phyloP scores from a whole-genome alignment of 176 grass and related monocot species.

The Oryza australiensis region DNA sequence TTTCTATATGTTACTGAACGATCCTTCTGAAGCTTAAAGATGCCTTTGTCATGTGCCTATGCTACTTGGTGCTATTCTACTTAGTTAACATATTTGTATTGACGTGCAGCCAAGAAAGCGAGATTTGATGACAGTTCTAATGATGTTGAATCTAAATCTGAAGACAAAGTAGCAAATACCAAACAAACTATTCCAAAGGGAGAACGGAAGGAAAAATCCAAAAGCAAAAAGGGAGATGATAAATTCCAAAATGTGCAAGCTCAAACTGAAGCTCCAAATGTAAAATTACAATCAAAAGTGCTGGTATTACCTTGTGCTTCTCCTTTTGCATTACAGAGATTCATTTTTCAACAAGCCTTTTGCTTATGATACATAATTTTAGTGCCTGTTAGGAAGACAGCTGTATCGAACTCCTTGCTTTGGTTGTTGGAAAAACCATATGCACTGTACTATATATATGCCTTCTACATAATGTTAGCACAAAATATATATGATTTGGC shows the following conservation, averaged over 20 bases:
- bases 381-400: neutral
- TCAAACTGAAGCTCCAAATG: conserved; percentile 39
- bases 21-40: too few relatives aligned
- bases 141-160: conserved; percentile 23
- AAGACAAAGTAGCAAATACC: conserved; percentile 38
- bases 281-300: conserved; percentile 74
- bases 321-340: conserved; percentile 9
- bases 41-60: neutral
- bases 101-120: conserved; percentile 56
- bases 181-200: conserved; percentile 43
- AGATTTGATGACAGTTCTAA: conserved; percentile 40
- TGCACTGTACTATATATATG: neutral
- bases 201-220: conserved; percentile 43
- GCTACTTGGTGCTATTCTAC: neutral
- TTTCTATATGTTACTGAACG: too few relatives aligned
- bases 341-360: conserved; percentile 4
- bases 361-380: neutral
- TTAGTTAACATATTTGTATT: neutral
- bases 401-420: neutral
- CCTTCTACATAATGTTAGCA: neutral
- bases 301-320: conserved; percentile 56
- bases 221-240: conserved; percentile 63
- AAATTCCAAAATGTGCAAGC: conserved; percentile 52
- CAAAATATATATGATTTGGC: conserved; percentile 12
- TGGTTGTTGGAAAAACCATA: neutral